Conservation (phyloP, 495 filamentous ascomycete species). For the Cairneyella variabilis region DNA sequence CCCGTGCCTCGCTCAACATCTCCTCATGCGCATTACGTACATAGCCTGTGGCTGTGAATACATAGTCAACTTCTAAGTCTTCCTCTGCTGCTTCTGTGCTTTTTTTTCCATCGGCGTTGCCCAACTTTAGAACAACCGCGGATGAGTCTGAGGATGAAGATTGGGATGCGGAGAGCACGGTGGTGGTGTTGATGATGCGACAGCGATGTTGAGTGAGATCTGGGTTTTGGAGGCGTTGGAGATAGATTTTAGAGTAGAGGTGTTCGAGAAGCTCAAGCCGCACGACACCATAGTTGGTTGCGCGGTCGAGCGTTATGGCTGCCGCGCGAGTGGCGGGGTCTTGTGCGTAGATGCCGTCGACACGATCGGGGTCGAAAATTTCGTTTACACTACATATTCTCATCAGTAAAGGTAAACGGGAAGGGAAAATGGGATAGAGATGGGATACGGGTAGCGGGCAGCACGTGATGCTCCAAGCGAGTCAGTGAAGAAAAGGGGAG, state of each 20-base stretch:
- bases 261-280: slow-evolving; percentile 81
- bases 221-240: slow-evolving; percentile 67
- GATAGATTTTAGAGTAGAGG: slow-evolving; percentile 80
- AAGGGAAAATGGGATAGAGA: neutral
- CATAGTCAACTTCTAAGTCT: slow-evolving; percentile 65
- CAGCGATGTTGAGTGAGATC: slow-evolving; percentile 75
- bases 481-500: slow-evolving; percentile 47
- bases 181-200: slow-evolving; percentile 65
- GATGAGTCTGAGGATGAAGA: slow-evolving; percentile 38
- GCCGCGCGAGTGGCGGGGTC: slow-evolving; percentile 55
- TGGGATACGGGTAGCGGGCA: slow-evolving; percentile 11
- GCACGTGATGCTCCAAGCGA: neutral
- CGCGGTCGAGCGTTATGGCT: slow-evolving; percentile 60
- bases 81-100: slow-evolving; percentile 9
- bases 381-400: slow-evolving; percentile 96
- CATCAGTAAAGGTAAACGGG: too few relatives aligned
- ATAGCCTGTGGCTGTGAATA: slow-evolving; percentile 90
- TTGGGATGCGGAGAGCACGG: slow-evolving; percentile 38
- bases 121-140: slow-evolving; percentile 34
- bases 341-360: slow-evolving; percentile 68
- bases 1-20: slow-evolving; percentile 61
- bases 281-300: slow-evolving; percentile 94
- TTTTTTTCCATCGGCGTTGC: slow-evolving; percentile 12
- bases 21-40: slow-evolving; percentile 70
- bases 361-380: slow-evolving; percentile 83